Conservation (phyloP, 2,329 filamentous ascomycete species). For the Tolypocladium guangdongense region DNA sequence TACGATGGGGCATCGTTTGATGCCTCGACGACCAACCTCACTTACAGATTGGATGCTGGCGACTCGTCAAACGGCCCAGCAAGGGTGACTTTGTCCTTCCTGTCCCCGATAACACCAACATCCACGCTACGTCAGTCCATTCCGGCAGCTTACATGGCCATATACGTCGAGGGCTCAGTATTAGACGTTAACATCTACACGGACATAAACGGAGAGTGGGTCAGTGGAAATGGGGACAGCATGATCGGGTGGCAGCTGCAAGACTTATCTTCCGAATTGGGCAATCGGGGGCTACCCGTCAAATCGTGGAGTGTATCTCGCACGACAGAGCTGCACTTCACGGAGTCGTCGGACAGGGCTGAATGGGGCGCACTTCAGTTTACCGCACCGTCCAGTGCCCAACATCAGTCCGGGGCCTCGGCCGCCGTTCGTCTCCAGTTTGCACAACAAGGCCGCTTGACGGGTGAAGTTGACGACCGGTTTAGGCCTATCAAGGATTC, state of each 20-base stretch:
- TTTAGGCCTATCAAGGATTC: constrained; percentile 65
- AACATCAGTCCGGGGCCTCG: constrained; percentile 63
- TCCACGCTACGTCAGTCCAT: constrained; percentile 72
- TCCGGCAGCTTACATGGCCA: constrained; percentile 69
- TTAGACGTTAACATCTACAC: constrained; percentile 53
- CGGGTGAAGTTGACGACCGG: constrained; percentile 53
- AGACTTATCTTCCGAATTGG: constrained; percentile 2
- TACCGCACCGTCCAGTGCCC: constrained; percentile 54
- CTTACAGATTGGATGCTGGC: constrained; percentile 27
- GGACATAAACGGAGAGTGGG: constrained; percentile 69
- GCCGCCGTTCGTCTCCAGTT: constrained; percentile 56
- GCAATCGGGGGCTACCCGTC: constrained; percentile 21
- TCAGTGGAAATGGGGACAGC: constrained; percentile 61
- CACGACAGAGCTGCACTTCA: constrained; percentile 55
- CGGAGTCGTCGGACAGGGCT: constrained; percentile 60
- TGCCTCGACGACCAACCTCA: constrained; percentile 38
- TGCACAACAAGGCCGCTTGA: constrained; percentile 52
- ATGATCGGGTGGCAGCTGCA: constrained; percentile 58
- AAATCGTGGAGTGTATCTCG: constrained; percentile 59
- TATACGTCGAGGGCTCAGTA: constrained; percentile 58
- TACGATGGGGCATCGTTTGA: constrained; percentile 36
- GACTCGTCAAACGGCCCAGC: constrained; percentile 14
- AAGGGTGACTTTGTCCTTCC: constrained; percentile 39
- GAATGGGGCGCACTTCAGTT: constrained; percentile 82
- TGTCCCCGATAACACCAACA: constrained; percentile 71